phyloP scores from a whole-genome alignment of 495 filamentous ascomycete genomes.

The Pyrenopolyporus hunteri region DNA sequence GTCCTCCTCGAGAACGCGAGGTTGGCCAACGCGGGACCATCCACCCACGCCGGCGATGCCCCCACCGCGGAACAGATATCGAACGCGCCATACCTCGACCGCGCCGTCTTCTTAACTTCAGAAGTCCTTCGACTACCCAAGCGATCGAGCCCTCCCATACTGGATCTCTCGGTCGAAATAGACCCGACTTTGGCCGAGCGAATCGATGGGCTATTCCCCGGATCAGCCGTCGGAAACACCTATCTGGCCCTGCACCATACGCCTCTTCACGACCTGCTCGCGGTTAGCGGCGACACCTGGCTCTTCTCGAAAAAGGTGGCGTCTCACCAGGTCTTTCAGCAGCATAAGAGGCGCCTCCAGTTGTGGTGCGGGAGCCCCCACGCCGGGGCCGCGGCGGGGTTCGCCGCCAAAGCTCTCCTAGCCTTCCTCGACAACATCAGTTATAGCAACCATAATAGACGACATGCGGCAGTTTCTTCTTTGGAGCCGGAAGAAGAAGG shows the following conservation, averaged over 20 bases:
- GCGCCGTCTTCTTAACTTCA: conserved; percentile 44
- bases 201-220: conserved; percentile 47
- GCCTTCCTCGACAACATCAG: conserved; percentile 25
- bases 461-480: conserved; percentile 32
- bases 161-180: conserved; percentile 39
- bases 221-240: conserved; percentile 49
- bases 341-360: conserved; percentile 48
- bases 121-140: conserved; percentile 49
- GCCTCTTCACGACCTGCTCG: conserved; percentile 54
- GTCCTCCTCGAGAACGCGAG: conserved; percentile 31
- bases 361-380: conserved; percentile 41
- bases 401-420: conserved; percentile 40
- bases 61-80: conserved; percentile 43
- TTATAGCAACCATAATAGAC: conserved; percentile 27
- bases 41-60: conserved; percentile 36
- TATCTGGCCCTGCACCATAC: conserved; percentile 56
- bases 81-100: conserved; percentile 41
- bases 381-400: conserved; percentile 26
- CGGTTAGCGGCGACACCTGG: conserved; percentile 57
- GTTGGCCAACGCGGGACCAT: conserved; percentile 34
- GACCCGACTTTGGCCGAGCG: conserved; percentile 42
- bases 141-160: conserved; percentile 38
- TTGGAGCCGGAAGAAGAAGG: conserved; percentile 23
- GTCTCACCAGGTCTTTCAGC: conserved; percentile 42
- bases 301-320: conserved; percentile 54